Evolutionary conservation across 352 stramenopile genomes (phyloP).

Genomic region (Pythium biforme): DNA sequence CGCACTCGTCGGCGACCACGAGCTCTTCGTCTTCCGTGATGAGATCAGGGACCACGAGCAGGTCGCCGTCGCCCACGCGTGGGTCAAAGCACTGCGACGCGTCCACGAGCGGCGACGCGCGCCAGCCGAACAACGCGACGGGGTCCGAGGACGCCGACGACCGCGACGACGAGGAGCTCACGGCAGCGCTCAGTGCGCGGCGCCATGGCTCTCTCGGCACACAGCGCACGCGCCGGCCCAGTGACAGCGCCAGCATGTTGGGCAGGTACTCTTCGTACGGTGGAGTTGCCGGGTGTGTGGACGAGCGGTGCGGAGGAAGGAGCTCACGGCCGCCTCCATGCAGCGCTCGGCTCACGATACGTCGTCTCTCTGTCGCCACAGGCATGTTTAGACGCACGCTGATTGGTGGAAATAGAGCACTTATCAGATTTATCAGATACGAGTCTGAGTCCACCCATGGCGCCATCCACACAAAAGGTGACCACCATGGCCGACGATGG

Average conservation of each 20-base stretch:
- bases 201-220: too few relatives aligned
- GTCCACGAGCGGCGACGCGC: conserved; percentile 38
- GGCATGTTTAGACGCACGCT: neutral
- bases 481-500: neutral
- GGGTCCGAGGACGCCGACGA: neutral
- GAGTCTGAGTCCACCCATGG: neutral
- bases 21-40: conserved; percentile 75
- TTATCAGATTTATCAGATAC: neutral
- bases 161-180: conserved; percentile 13
- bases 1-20: conserved; percentile 70
- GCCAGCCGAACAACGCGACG: conserved; percentile 15
- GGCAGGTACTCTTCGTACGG: neutral
- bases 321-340: neutral
- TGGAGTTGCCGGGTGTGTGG: neutral
- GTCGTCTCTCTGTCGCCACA: neutral
- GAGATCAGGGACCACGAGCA: conserved; percentile 66
- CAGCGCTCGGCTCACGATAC: neutral
- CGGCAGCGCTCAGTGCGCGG: conserved; percentile 9
- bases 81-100: conserved; percentile 52
- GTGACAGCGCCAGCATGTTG: too few relatives aligned
- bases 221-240: too few relatives aligned
- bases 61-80: conserved; percentile 53
- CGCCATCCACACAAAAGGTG: neutral
- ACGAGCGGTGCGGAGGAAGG: too few relatives aligned
- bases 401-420: neutral